These are phyloP conservation scores for Claviceps pusilla DNA, from an alignment of 2,329 filamentous ascomycete genomes.

Conservation along the genomic window DNA sequence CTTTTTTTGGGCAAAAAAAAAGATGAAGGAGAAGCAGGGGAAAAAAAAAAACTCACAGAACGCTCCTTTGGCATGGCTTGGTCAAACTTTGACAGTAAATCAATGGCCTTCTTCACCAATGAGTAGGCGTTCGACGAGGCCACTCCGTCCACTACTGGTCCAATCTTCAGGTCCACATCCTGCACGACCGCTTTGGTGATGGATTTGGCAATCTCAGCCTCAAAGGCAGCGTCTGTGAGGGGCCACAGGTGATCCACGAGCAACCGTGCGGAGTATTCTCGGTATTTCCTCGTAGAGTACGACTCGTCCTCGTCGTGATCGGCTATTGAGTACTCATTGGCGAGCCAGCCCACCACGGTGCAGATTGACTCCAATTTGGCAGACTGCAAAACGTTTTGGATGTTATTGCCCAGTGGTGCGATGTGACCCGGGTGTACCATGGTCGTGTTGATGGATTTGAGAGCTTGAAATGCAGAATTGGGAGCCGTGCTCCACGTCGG, in stretches of 20 bases:
- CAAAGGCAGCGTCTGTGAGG: conserved; percentile 38
- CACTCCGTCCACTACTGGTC: conserved; percentile 30
- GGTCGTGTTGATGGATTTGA: conserved; percentile 34
- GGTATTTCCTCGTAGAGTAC: conserved; percentile 35
- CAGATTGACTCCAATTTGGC: conserved; percentile 36
- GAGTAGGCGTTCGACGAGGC: conserved; percentile 44
- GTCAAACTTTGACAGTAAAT: conserved; percentile 47
- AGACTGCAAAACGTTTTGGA: conserved; percentile 34
- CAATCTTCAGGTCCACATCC: conserved; percentile 35
- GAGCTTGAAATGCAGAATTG: conserved; percentile 34
- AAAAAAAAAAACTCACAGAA: conserved; percentile 30
- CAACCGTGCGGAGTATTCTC: conserved; percentile 40
- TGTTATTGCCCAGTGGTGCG: conserved; percentile 32
- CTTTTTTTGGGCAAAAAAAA: neutral
- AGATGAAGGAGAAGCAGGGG: too few species aligned
- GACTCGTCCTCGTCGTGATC: conserved; percentile 45
- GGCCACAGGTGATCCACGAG: conserved; percentile 44
- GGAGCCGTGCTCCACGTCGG: conserved; percentile 34
- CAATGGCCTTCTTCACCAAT: conserved; percentile 41
- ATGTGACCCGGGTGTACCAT: conserved; percentile 40
- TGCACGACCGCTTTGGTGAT: conserved; percentile 34
- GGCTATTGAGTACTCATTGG: conserved; percentile 40
- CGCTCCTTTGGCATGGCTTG: conserved; percentile 49
- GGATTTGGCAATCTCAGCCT: conserved; percentile 38
- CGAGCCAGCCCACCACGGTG: conserved; percentile 41